These are phyloP conservation scores for Pythium brassicae DNA, from an alignment of 352 stramenopile species.

Conservation along the genomic window DNA sequence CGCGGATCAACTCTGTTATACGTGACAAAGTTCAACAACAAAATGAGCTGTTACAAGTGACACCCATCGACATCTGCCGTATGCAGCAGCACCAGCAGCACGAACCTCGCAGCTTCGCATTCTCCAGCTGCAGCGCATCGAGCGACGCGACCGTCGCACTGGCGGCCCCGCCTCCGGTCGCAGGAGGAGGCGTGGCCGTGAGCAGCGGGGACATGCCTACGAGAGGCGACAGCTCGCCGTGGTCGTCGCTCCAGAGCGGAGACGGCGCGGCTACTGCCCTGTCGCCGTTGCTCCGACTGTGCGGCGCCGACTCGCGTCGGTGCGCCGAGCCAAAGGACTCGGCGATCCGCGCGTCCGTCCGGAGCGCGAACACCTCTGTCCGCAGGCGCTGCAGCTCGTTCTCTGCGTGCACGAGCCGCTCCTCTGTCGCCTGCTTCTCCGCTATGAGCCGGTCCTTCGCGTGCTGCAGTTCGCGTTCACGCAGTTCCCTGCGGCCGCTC, in stretches of 20 bases:
- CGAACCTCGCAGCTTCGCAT: conserved; percentile 44
- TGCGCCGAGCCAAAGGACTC: conserved; percentile 45
- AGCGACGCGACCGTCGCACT: not conserved
- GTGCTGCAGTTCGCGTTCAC: conserved; percentile 49
- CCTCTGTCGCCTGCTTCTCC: conserved; percentile 61
- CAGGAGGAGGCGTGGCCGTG: conserved; percentile 30
- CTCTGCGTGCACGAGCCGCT: conserved; percentile 52
- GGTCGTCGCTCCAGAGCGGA: conserved; percentile 67
- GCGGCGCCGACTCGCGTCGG: not conserved
- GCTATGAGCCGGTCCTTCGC: conserved; percentile 39
- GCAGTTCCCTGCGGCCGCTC: conserved; percentile 35
- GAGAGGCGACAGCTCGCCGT: conserved; percentile 47
- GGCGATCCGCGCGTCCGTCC: conserved; percentile 35
- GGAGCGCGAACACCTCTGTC: conserved; percentile 41
- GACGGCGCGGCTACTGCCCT: conserved; percentile 17
- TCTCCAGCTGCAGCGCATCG: conserved; percentile 44
- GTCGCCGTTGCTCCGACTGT: too few relatives aligned
- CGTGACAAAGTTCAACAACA: not conserved
- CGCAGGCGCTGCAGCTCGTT: conserved; percentile 55
- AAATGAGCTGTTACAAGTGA: too few relatives aligned
- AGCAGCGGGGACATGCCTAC: conserved; percentile 43
- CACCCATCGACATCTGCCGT: too few relatives aligned
- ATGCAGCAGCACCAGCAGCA: not conserved
- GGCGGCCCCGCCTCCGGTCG: not conserved
- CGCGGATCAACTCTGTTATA: conserved; percentile 49